Evolutionary conservation across 192 early-diverging fungal species (phyloP), one percentile per base, ranked within the genome.

Genomic region (Cladochytrium replicatum): DNA sequence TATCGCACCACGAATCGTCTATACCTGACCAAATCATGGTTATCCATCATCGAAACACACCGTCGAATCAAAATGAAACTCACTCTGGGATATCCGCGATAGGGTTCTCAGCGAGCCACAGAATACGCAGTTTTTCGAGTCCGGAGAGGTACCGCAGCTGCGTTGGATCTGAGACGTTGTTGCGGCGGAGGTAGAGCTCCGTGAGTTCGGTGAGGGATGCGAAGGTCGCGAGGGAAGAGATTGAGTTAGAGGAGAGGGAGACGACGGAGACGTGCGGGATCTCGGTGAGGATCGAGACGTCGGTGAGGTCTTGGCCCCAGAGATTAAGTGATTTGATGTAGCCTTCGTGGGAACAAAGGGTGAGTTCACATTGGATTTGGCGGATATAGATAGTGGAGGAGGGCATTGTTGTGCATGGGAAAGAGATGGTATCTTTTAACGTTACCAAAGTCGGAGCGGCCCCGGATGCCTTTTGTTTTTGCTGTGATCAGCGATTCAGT

Each of bases 71-170:
- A 17, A 17, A 17, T 17, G 34, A 37, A 13, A 13, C 34, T 13
- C 17, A 37, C 7, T 61, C 38, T 9, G 54, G 54, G 19, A 48
- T 41, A 4, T 41, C 29, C n/a, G 59, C 57, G 15, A 70, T 25
- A 0, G 68, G 68, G 39, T 70, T 70, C 21, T 70, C 68, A 22
- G 21, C 34, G 48, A 70, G 52, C 68, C 63, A 70, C 19, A 70
- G 56, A 41, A 63, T 38, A 6, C 47, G 55, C 27, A 70, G 40
- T 3, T 40, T 27, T 9, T 42, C 37, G n/a, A 70, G 53, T 3
- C 32, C 22, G 2, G 39, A 30, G 26, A 70, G 43, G 41, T 66
- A 46, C 2, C 46, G 28, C 17, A 70, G 45, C 42, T 70, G 52
- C 11, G 47, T 37, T 11, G 50, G 30, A 41, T 70, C 55, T 6